phyloP scores from a whole-genome alignment of 768 basidiomycete species.

The Kwoniella shandongensis region DNA sequence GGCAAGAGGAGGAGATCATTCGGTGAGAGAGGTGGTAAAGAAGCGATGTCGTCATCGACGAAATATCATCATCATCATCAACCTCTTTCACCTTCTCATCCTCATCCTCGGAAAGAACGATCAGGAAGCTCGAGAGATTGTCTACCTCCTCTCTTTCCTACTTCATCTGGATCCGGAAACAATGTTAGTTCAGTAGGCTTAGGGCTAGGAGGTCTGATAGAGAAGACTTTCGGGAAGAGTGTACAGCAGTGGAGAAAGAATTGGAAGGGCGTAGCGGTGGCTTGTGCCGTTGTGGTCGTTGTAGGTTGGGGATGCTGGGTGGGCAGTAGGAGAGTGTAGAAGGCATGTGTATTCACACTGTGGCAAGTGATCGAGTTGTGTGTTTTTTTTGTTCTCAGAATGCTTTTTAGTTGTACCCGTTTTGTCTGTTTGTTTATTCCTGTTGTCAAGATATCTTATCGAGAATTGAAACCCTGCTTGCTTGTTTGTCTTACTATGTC shows the following conservation, averaged over 20 bases:
- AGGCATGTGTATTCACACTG: not conserved
- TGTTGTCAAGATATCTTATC: not conserved
- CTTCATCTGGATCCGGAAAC: not conserved
- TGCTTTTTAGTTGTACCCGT: not conserved
- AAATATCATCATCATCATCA: no score
- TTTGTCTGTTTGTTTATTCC: not conserved
- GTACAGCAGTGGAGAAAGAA: slow-evolving; percentile 9
- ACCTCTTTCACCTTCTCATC: no score
- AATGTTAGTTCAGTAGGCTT: slow-evolving; percentile 1
- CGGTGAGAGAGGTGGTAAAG: not conserved
- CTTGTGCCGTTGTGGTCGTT: slow-evolving; percentile 14
- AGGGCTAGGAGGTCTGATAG: slow-evolving; percentile 9
- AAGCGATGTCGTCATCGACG: slow-evolving; percentile 1
- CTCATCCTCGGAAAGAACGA: slow-evolving; percentile 1
- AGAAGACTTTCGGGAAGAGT: slow-evolving; percentile 16
- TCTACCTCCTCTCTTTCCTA: slow-evolving; percentile 11
- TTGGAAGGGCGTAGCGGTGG: slow-evolving; percentile 12
- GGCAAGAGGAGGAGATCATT: not conserved
- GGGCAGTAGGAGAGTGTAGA: slow-evolving; percentile 5
- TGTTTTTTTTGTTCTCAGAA: not conserved
- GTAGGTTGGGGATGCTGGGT: slow-evolving; percentile 20
- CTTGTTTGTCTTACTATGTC: not conserved
- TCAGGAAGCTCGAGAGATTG: slow-evolving; percentile 3
- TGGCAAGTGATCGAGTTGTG: no score
- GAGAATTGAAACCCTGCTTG: no score